A percentile compares a stretch with the other conserved stretches of the same genome.
Conservation (phyloP, 2,329 filamentous ascomycete species). For the Phoma herbarum region DNA sequence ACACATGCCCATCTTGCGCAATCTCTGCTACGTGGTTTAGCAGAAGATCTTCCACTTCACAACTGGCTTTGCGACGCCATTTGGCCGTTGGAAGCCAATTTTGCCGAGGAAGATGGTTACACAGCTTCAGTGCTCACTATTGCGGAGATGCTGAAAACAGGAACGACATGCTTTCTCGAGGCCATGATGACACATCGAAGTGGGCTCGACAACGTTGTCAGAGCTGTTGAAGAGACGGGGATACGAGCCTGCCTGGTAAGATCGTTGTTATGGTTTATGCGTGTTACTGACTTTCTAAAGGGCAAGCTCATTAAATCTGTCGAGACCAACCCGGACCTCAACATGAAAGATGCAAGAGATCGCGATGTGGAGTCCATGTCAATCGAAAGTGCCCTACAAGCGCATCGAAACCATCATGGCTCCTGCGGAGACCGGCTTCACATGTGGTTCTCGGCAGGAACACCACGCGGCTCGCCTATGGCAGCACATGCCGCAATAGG, state of each 20-base stretch:
- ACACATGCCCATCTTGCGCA: constrained; percentile 51
- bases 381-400: constrained; percentile 43
- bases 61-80: constrained; percentile 47
- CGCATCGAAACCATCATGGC: constrained; percentile 43
- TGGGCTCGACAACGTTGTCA: constrained; percentile 36
- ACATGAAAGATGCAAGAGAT: constrained; percentile 50
- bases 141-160: constrained; percentile 51
- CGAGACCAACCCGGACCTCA: constrained; percentile 47
- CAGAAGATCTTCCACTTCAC: constrained; percentile 35
- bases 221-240: constrained; percentile 46
- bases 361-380: constrained; percentile 50
- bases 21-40: constrained; percentile 47
- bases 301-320: constrained; percentile 51
- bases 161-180: constrained; percentile 52
- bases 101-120: constrained; percentile 46
- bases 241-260: constrained; percentile 39
- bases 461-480: constrained; percentile 56
- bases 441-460: constrained; percentile 60
- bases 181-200: constrained; percentile 50
- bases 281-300: constrained; percentile 24
- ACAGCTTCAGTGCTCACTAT: constrained; percentile 46
- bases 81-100: constrained; percentile 51
- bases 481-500: constrained; percentile 54
- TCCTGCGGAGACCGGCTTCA: constrained; percentile 55
- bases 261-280: background rate